phyloP scores from a whole-genome alignment of 352 stramenopile genomes.

The Phytophthora quininea region DNA sequence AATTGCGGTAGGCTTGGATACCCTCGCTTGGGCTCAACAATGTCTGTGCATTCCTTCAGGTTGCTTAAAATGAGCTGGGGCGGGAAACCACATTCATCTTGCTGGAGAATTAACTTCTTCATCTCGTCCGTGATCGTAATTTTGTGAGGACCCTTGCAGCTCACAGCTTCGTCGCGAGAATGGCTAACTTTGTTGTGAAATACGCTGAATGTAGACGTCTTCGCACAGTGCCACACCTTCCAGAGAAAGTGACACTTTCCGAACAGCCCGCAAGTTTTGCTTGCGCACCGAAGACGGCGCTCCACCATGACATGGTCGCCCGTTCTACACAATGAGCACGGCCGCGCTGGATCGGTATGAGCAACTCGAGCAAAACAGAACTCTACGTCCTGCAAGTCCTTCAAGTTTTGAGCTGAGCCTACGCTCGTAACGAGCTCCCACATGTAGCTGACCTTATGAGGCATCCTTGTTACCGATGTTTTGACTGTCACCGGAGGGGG shows the following conservation, averaged over 20 bases:
- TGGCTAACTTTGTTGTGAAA: not conserved
- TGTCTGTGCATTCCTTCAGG: not conserved
- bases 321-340: not conserved
- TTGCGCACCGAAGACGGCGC: not conserved
- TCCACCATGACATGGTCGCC: not conserved
- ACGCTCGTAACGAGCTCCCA: too few species aligned
- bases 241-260: not conserved
- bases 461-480: too few species aligned
- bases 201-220: not conserved
- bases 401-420: too few species aligned
- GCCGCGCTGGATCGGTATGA: not conserved
- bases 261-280: not conserved
- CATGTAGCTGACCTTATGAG: too few species aligned
- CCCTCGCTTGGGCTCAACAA: constrained; percentile 3
- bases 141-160: too few species aligned
- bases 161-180: too few species aligned
- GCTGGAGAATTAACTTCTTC: constrained; percentile 15
- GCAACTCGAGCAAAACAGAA: too few species aligned
- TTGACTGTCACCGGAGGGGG: too few species aligned
- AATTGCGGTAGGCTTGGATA: constrained; percentile 7
- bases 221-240: not conserved
- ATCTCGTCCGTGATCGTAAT: constrained; percentile 23
- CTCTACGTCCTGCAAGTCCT: too few species aligned
- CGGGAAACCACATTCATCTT: constrained; percentile 10
- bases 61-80: constrained; percentile 8